Evolutionary conservation across 345 rosid genomes (phyloP).

Genomic region (Eucalyptus brandiana): DNA sequence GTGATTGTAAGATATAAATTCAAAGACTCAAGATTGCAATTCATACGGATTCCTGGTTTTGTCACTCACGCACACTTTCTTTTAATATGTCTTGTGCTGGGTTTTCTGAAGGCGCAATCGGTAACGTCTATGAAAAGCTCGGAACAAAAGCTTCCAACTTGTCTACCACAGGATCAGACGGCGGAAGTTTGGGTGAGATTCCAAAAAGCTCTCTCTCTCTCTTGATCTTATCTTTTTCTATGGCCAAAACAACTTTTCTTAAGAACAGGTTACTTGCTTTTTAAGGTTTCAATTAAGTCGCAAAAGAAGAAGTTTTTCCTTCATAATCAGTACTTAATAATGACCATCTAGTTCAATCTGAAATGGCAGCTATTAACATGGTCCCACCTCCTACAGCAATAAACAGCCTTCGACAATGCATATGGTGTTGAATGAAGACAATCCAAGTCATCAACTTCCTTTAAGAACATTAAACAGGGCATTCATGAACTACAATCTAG

Average conservation of each 20-base stretch:
- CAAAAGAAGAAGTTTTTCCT: too few species aligned
- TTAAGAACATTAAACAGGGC: too few species aligned
- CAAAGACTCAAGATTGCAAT: not conserved
- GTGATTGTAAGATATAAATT: constrained; percentile 18
- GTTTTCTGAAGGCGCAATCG: constrained; percentile 15
- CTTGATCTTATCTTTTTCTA: too few species aligned
- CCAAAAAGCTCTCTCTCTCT: too few species aligned
- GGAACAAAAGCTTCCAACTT: constrained; percentile 4
- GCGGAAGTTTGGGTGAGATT: constrained; percentile 14
- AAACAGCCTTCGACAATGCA: not conserved
- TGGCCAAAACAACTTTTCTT: too few species aligned
- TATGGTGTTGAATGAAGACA: not conserved
- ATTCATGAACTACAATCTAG: not conserved
- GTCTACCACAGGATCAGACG: not conserved
- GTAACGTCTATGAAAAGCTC: constrained; percentile 25
- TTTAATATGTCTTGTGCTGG: not conserved
- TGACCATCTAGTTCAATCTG: not conserved
- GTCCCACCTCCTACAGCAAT: not conserved
- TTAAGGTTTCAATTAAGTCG: too few species aligned
- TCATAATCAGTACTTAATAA: too few species aligned
- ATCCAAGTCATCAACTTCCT: not conserved
- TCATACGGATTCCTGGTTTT: not conserved
- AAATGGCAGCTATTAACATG: not conserved
- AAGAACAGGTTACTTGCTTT: too few species aligned
- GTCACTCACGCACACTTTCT: not conserved